Percentiles rank a stretch among this genome's conserved stretches.
Conservation (phyloP, 768 basidiomycete species). For the Melanogaster broomeanus region DNA sequence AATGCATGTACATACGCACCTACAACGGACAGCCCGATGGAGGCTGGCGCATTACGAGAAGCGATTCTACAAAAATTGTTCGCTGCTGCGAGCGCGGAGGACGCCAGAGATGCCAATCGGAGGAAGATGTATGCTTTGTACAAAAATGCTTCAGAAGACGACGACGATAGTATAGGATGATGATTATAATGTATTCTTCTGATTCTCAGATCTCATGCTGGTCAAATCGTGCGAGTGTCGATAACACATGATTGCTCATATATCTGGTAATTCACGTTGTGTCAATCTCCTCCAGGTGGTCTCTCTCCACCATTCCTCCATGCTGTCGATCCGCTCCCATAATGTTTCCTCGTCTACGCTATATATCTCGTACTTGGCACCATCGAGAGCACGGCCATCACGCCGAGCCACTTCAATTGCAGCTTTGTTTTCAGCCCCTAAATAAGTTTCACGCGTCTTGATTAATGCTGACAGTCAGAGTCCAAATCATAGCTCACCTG, state of each 20-base stretch:
- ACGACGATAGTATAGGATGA: conserved; percentile 32
- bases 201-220: neutral
- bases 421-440: conserved; percentile 82
- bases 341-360: conserved; percentile 82
- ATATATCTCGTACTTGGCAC: conserved; percentile 84
- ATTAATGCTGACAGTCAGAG: conserved; percentile 13
- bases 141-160: conserved; percentile 60
- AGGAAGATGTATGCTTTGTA: conserved; percentile 83
- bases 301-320: conserved; percentile 94
- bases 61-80: conserved; percentile 67
- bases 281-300: conserved; percentile 85
- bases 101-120: conserved; percentile 78
- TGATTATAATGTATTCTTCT: neutral
- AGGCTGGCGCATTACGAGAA: conserved; percentile 44
- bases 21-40: conserved; percentile 38
- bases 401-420: conserved; percentile 80
- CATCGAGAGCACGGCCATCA: conserved; percentile 61
- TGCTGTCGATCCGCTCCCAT: conserved; percentile 78
- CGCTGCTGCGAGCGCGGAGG: conserved; percentile 67
- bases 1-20: conserved; percentile 56
- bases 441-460: neutral
- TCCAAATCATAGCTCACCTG: conserved; percentile 44
- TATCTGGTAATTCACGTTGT: conserved; percentile 83
- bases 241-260: conserved; percentile 18
- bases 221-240: neutral